phyloP scores from a whole-genome alignment of 2,329 filamentous ascomycete genomes.

The Aspergillus chevalieri region DNA sequence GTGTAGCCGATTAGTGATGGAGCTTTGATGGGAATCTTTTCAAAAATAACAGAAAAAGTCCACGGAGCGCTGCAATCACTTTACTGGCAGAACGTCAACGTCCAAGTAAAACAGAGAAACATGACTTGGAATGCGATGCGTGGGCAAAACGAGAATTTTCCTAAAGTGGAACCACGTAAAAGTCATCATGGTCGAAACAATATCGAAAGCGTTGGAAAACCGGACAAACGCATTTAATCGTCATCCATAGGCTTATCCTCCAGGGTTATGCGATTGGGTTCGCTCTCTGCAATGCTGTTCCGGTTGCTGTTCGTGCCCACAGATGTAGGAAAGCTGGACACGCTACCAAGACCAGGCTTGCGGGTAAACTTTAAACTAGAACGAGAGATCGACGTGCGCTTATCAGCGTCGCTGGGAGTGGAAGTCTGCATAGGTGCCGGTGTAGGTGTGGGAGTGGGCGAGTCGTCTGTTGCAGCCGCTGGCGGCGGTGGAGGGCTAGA shows the following conservation, averaged over 20 bases:
- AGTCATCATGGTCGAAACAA: background rate
- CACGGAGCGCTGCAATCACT: background rate
- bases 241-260: constrained; percentile 76
- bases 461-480: constrained; percentile 25
- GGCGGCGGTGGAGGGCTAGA: constrained; percentile 24
- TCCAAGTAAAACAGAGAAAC: background rate
- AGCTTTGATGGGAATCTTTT: background rate
- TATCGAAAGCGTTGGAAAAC: background rate
- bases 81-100: too few species aligned
- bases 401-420: constrained; percentile 43
- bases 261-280: constrained; percentile 55
- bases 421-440: constrained; percentile 13
- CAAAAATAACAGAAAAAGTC: background rate
- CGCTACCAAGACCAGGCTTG: constrained; percentile 43
- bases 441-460: constrained; percentile 29
- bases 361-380: constrained; percentile 45
- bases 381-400: constrained; percentile 60
- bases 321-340: constrained; percentile 25
- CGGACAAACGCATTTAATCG: constrained; percentile 28
- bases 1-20: background rate
- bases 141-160: background rate
- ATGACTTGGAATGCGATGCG: background rate
- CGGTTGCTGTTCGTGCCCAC: constrained; percentile 26
- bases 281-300: constrained; percentile 32
- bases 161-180: too few species aligned